Evolutionary conservation across 108 stramenopile species (phyloP).

Genomic region (Skeletonema marinoi): DNA sequence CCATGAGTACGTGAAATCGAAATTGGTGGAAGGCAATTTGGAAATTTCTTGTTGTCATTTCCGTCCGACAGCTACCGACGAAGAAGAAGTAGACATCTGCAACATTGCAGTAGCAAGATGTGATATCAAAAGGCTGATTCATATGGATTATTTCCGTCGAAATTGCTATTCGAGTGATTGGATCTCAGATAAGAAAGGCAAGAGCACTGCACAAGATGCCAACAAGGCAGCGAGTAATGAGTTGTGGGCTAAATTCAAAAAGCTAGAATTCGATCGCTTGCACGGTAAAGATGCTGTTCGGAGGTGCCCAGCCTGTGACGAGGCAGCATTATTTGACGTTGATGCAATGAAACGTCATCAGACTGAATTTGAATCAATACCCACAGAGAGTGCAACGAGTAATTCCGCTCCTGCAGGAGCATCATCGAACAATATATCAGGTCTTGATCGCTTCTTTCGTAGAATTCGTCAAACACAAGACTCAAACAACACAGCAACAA

Average conservation of each 20-base stretch:
- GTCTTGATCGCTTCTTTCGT: neutral
- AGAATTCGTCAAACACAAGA: neutral
- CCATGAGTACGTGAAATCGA: conserved; percentile 48
- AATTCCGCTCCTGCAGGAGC: neutral
- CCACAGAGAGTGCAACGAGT: neutral
- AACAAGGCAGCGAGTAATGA: conserved; percentile 1
- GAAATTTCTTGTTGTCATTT: conserved; percentile 35
- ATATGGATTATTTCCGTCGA: conserved; percentile 1
- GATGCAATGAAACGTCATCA: conserved; percentile 27
- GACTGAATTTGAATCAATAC: neutral
- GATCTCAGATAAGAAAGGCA: neutral
- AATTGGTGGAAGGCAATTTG: conserved; percentile 39
- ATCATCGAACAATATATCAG: neutral
- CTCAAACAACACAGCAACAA: neutral
- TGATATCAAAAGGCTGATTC: conserved; percentile 27
- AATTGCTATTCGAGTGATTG: neutral
- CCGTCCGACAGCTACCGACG: neutral
- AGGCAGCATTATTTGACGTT: conserved; percentile 39
- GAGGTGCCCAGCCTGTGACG: conserved; percentile 52
- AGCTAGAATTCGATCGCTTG: conserved; percentile 39
- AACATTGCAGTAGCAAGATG: conserved; percentile 15
- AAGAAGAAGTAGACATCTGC: conserved; percentile 20
- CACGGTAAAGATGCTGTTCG: conserved; percentile 51
- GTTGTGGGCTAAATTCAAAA: conserved; percentile 44
- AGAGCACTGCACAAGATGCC: neutral